These are phyloP conservation scores for Eucalyptus cloeziana DNA, from an alignment of 345 rosid species.

Conservation along the genomic window DNA sequence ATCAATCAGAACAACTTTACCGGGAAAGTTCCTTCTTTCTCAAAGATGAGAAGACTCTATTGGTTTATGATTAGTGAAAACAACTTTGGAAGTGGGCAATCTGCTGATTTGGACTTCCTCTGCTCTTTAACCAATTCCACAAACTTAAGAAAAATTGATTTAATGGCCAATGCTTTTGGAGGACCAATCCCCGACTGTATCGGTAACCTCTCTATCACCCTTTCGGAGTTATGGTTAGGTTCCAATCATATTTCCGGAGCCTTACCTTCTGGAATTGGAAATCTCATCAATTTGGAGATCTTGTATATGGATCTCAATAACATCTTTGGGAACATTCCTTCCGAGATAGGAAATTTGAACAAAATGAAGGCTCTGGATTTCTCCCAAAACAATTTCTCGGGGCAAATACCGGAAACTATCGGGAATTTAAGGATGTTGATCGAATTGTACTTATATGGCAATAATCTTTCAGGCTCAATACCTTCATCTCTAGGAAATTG, in stretches of 20 bases:
- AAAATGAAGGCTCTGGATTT: background rate
- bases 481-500: background rate
- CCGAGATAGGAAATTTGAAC: background rate
- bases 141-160: rapidly evolving
- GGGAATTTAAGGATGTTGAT: background rate
- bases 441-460: background rate
- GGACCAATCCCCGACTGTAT: background rate
- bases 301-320: rapidly evolving
- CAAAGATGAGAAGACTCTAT: background rate
- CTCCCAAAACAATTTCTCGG: background rate
- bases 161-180: rapidly evolving
- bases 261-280: background rate
- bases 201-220: background rate
- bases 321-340: background rate
- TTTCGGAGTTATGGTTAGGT: rapidly evolving
- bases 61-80: rapidly evolving
- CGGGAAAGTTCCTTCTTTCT: background rate
- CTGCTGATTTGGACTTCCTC: rapidly evolving
- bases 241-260: background rate
- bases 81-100: background rate
- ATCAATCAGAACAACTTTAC: rapidly evolving
- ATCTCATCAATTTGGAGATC: background rate
- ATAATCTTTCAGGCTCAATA: background rate
- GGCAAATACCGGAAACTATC: background rate
- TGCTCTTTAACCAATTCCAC: background rate